Conservation (phyloP, 129 eudicot genomes). For the Artemisia tridentata region DNA sequence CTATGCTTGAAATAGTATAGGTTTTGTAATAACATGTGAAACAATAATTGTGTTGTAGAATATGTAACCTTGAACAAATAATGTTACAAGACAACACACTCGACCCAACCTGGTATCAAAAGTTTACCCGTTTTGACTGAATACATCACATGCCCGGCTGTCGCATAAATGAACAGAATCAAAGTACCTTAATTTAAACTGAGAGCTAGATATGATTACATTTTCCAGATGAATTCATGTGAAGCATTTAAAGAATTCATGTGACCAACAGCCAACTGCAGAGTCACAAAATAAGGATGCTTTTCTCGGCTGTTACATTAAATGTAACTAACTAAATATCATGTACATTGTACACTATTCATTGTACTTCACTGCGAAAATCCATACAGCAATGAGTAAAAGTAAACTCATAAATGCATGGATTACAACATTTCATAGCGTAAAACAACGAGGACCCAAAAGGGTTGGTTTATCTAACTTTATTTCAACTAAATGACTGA, state of each 20-base stretch:
- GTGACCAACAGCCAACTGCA: constrained; percentile 30
- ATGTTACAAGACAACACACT: neutral
- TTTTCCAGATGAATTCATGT: constrained; percentile 26
- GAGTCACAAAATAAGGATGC: constrained; percentile 31
- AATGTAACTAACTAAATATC: constrained; percentile 13
- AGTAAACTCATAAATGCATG: constrained; percentile 21
- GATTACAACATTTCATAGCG: constrained; percentile 2
- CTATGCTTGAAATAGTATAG: too few relatives aligned
- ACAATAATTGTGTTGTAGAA: neutral
- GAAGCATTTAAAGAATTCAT: constrained; percentile 23
- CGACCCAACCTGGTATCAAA: neutral
- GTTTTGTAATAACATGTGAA: too few relatives aligned
- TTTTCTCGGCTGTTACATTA: constrained; percentile 22
- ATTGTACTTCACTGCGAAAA: neutral
- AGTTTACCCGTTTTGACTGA: neutral
- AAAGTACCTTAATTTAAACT: neutral
- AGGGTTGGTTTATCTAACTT: neutral
- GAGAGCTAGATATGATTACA: neutral
- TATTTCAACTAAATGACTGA: neutral
- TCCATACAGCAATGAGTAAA: neutral
- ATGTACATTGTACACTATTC: constrained; percentile 10
- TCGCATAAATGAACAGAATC: neutral
- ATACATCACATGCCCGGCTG: neutral
- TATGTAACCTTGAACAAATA: neutral
- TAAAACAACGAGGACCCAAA: constrained; percentile 10